Evolutionary conservation across 768 basidiomycete genomes (phyloP), one percentile per base, ranked within the genome.

Genomic region (Fibroporia radiculosa): DNA sequence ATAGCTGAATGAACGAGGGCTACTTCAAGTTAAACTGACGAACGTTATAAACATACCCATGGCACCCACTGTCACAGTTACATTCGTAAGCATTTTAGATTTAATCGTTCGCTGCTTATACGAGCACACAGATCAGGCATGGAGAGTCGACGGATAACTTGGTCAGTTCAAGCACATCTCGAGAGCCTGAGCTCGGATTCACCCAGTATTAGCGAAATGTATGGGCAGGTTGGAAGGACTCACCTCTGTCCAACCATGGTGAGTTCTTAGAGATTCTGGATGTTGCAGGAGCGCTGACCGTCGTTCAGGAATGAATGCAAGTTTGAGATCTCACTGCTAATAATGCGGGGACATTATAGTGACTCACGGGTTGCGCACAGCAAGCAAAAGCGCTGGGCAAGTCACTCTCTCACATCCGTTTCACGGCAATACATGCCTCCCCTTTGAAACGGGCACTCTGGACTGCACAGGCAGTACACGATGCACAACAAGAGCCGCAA

Each of bases 201-300:
- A 42, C n/a, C 6, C 27, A n/a, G 10, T n/a, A 31, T 25, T 26
- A 77, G 75, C 67, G 56, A 50, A 51, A 61, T 22, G 60, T 83
- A 4, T 87, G 85, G 84, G 83, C 85, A 32, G 87, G 87, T 4
- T 83, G 80, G 73, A 73, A 68, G 48, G 84, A 91, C 61, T 75
- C 86, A 10, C 73, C 79, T 1, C 66, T 91, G 13, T 80, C 82
- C 16, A 84, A 82, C 51, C 82, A 88, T 55, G 87, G 87, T 82
- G 58, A 55, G 65, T 57, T 2, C 24, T 28, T 6, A 8, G n/a
- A n/a, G n/a, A n/a, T n/a, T n/a, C n/a, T n/a, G 10, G 4, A 29
- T 42, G 41, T 14, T 23, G 38, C 10, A 10, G 8, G 10, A 25
- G 11, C 18, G 23, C 12, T 11, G 11, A 11, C 38, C 10, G 31